Evolutionary conservation across 2,329 filamentous ascomycete genomes (phyloP).

Genomic region (Juglanconis sp.): DNA sequence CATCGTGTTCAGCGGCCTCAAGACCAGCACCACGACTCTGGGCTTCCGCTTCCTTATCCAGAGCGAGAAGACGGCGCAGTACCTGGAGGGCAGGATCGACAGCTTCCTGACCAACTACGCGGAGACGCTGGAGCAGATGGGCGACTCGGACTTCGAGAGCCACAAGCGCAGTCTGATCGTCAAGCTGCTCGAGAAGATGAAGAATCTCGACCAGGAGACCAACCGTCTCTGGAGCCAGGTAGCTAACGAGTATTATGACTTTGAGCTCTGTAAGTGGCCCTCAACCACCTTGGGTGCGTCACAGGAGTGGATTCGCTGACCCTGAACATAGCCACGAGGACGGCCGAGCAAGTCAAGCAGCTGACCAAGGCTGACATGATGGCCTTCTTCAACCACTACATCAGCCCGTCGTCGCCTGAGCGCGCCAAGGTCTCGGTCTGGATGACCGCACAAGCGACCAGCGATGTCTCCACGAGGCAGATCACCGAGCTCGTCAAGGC

Average conservation of each 20-base stretch:
- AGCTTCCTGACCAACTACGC: slow-evolving; percentile 71
- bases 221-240: slow-evolving; percentile 83
- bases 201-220: slow-evolving; percentile 86
- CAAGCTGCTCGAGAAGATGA: slow-evolving; percentile 83
- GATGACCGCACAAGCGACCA: slow-evolving; percentile 68
- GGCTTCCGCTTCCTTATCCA: slow-evolving; percentile 90
- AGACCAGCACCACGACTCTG: slow-evolving; percentile 71
- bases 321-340: slow-evolving; percentile 1
- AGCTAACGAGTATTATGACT: slow-evolving; percentile 82
- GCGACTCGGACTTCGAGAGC: slow-evolving; percentile 77
- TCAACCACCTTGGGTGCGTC: not conserved
- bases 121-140: slow-evolving; percentile 69
- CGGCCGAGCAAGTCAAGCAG: slow-evolving; percentile 65
- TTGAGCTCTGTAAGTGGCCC: slow-evolving; percentile 67
- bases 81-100: slow-evolving; percentile 84
- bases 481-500: slow-evolving; percentile 38
- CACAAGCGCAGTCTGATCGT: slow-evolving; percentile 89
- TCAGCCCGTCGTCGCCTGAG: slow-evolving; percentile 67
- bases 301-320: not conserved
- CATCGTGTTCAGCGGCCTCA: slow-evolving; percentile 81
- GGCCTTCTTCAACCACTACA: slow-evolving; percentile 72
- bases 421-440: slow-evolving; percentile 86
- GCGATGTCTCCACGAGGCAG: slow-evolving; percentile 41
- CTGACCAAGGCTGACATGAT: slow-evolving; percentile 78
- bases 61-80: slow-evolving; percentile 80